Evolutionary conservation across 805 yeast species (phyloP), one percentile per base, ranked within the genome.

Genomic region (Wickerhamiella alocasiicola): DNA sequence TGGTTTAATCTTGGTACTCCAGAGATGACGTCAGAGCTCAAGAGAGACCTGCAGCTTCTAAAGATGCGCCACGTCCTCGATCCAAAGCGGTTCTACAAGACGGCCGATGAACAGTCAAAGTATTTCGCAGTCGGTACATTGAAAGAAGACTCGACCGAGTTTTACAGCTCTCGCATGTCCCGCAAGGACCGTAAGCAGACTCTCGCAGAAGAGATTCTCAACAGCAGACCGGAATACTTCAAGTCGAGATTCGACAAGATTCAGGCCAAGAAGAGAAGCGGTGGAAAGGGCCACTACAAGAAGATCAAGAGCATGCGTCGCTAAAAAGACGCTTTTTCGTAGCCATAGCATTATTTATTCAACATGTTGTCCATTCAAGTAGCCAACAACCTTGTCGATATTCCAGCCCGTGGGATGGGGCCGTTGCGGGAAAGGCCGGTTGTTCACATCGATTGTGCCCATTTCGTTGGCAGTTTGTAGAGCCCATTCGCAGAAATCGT

Each of bases 51-150:
- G 50, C 65, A 75, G 53, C 62, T 91, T 12, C 66, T 91, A 45
- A 78, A 83, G 54, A 82, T 88, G 64, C 75, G 98, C 61, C 79
- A 81, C 42, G 95, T 85, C 7, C 67, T 91, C 46, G 97, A 91
- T 56, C 97, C 96, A 6, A 91, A 91, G 62, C 72, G 96, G 52
- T 95, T 84, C 61, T 91, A 91, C 62, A 84, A 82, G 61, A 83
- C 82, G 57, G 91, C 80, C 44, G 79, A 85, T 80, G 52, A 52
- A 24, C 67, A 70, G 6, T 88, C 94, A 34, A 82, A 81, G 53
- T 74, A 68, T 49, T 85, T 91, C 57, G 91, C 88, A 44, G 72
- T 81, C 51, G 98, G 98, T 12, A 85, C 95, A 0, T 72, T 91
- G 27, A 61, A 87, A 19, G 91, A 81, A 51, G 88, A 85, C 31